Conservation (phyloP, 768 basidiomycete genomes). For the Leccinum longicurvipes region DNA sequence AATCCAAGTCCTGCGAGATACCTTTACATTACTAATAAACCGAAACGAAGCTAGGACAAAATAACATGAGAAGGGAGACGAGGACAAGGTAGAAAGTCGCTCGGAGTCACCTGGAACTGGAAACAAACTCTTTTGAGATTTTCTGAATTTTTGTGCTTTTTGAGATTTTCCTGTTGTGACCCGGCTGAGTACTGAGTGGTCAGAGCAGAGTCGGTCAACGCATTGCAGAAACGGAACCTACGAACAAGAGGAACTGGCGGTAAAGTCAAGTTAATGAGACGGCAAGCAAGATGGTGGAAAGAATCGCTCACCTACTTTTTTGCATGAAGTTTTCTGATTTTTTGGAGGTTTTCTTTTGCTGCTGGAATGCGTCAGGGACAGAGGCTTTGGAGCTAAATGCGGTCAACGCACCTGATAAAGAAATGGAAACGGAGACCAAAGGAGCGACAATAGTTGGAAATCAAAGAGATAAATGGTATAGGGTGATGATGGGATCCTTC, state of each 20-base stretch:
- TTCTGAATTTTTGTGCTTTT: too few species aligned
- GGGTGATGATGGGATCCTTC: constrained; percentile 1
- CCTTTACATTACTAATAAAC: too few species aligned
- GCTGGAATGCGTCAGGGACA: not conserved
- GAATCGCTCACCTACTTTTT: not conserved
- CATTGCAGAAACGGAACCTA: not conserved
- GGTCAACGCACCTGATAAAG: not conserved
- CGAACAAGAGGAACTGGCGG: not conserved
- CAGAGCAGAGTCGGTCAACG: not conserved
- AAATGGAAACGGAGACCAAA: not conserved
- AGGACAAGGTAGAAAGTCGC: too few species aligned
- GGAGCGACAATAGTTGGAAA: not conserved
- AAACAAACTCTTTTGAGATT: too few species aligned
- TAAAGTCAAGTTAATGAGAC: not conserved
- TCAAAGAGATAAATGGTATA: constrained; percentile 7
- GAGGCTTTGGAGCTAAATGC: too few species aligned
- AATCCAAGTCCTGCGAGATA: too few species aligned
- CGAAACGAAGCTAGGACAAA: too few species aligned
- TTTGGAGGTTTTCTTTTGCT: not conserved
- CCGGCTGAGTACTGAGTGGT: too few species aligned
- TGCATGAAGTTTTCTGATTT: not conserved
- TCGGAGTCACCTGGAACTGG: too few species aligned
- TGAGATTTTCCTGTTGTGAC: too few species aligned
- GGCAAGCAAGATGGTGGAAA: not conserved
- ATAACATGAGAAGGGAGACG: too few species aligned